Conservation (phyloP, 2,329 filamentous ascomycete genomes). For the Claviceps purpurea region DNA sequence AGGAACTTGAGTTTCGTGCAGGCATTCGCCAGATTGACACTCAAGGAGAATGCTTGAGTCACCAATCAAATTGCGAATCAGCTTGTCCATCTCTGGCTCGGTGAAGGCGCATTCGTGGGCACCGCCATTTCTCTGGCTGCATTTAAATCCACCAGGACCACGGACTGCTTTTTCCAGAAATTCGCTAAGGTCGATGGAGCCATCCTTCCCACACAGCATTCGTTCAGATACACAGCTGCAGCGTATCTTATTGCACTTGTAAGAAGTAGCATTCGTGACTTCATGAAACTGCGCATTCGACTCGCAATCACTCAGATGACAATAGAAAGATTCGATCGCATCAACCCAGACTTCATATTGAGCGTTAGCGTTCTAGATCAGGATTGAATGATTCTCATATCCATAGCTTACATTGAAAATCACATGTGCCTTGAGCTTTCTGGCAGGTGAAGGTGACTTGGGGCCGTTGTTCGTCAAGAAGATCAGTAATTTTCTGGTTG, state of each 20-base stretch:
- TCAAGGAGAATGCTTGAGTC: conserved; percentile 76
- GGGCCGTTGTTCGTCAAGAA: conserved; percentile 71
- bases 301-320: conserved; percentile 68
- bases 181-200: conserved; percentile 82
- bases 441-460: conserved; percentile 93
- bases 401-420: conserved; percentile 70
- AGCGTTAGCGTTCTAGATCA: not conserved
- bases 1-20: conserved; percentile 84
- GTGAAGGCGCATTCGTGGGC: conserved; percentile 64
- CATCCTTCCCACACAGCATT: conserved; percentile 86
- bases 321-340: conserved; percentile 89
- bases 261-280: conserved; percentile 66
- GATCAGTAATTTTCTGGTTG: conserved; percentile 81
- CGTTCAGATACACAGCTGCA: conserved; percentile 82
- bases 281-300: conserved; percentile 57
- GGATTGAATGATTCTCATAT: conserved; percentile 3
- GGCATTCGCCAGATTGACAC: conserved; percentile 79
- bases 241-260: conserved; percentile 70
- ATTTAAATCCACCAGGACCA: conserved; percentile 76
- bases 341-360: conserved; percentile 72
- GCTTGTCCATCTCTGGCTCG: conserved; percentile 81
- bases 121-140: conserved; percentile 50
- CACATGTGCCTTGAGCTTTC: conserved; percentile 60
- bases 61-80: conserved; percentile 81
- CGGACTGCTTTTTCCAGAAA: conserved; percentile 74